Conservation (phyloP, 768 basidiomycete genomes). For the Lactarius pseudohatsudake region DNA sequence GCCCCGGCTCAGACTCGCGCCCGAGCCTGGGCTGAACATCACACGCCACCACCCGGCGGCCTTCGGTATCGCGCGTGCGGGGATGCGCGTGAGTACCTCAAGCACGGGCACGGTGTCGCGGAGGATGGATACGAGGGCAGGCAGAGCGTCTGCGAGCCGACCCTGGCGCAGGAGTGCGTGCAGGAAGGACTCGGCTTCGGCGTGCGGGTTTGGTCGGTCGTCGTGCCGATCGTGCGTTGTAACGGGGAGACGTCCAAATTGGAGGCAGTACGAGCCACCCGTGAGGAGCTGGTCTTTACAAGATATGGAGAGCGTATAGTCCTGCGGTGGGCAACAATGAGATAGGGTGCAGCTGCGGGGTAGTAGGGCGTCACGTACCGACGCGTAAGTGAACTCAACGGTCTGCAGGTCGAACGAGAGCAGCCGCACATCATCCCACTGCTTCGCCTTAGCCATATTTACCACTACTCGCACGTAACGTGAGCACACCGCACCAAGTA, state of each 20-base stretch:
- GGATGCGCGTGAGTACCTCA: conserved; percentile 62
- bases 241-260: conserved; percentile 56
- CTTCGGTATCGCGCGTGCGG: conserved; percentile 53
- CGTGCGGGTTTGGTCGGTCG: conserved; percentile 66
- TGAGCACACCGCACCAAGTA: conserved; percentile 2
- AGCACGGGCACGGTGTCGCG: conserved; percentile 78
- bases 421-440: conserved; percentile 75
- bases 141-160: conserved; percentile 60
- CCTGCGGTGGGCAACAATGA: conserved; percentile 39
- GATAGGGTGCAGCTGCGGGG: not conserved
- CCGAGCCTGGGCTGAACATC: conserved; percentile 38
- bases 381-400: conserved; percentile 83
- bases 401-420: conserved; percentile 90
- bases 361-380: conserved; percentile 39
- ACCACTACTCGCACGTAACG: conserved; percentile 53
- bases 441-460: conserved; percentile 72
- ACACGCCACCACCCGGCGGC: conserved; percentile 81
- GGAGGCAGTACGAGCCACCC: conserved; percentile 71
- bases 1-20: not conserved
- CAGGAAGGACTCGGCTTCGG: conserved; percentile 75
- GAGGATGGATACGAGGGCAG: conserved; percentile 64
- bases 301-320: conserved; percentile 75
- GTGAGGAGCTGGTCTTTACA: conserved; percentile 69
- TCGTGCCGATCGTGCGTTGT: conserved; percentile 21
- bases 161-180: conserved; percentile 69